These are phyloP conservation scores for Hymenoscyphus salicellus DNA, from an alignment of 2,329 filamentous ascomycete genomes.

Conservation along the genomic window DNA sequence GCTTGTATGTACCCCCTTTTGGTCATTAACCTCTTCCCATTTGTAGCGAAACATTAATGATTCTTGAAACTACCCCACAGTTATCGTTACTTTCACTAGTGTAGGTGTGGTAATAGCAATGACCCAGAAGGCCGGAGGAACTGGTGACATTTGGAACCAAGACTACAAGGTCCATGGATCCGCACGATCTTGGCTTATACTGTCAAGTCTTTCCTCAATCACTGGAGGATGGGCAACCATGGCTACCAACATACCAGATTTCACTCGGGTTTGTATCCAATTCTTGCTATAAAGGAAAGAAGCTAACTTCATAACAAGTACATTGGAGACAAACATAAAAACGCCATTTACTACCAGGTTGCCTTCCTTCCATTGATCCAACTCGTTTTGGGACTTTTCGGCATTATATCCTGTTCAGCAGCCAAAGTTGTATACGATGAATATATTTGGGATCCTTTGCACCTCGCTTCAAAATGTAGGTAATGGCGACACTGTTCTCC, in stretches of 20 bases:
- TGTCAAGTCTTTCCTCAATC: constrained; percentile 29
- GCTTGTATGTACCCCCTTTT: constrained; percentile 26
- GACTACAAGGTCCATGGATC: constrained; percentile 24
- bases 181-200: constrained; percentile 29
- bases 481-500: too few species aligned
- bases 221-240: constrained; percentile 32
- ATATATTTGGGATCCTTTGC: constrained; percentile 35
- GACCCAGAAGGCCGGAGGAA: constrained; percentile 26
- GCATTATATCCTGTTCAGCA: constrained; percentile 33
- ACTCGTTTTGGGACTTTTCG: constrained; percentile 31
- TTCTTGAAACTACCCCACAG: constrained; percentile 3
- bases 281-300: neutral
- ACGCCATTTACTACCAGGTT: constrained; percentile 30
- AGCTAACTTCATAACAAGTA: constrained; percentile 11
- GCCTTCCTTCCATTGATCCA: constrained; percentile 31
- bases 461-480: constrained; percentile 25
- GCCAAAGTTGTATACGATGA: constrained; percentile 35
- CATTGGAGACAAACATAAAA: constrained; percentile 6
- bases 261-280: constrained; percentile 9
- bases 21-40: neutral
- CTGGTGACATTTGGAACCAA: constrained; percentile 30
- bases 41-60: neutral
- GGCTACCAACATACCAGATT: constrained; percentile 25
- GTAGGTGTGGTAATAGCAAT: constrained; percentile 28
- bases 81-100: constrained; percentile 25